Base-by-base conservation (phyloP, 1,284 basidiomycete species). In the Ganoderma lingzhi region DNA sequence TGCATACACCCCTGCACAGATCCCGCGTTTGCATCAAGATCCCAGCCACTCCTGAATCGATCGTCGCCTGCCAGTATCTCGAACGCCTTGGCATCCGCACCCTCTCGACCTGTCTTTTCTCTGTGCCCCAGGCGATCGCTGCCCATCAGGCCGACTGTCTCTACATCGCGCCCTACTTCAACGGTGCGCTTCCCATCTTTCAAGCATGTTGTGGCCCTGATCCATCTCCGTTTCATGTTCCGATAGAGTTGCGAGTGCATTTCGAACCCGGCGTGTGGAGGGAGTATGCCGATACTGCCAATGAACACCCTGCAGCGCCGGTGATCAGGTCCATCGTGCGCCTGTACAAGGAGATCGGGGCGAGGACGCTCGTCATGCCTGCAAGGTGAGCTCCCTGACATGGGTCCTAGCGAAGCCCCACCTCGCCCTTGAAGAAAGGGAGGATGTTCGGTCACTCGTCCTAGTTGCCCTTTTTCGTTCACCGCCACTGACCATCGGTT, bases 1-100 rank as follows among this genome's bases (percentile, higher is more conserved):
- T 12, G 8, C 28, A 44, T 39, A 32, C 6, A n/a, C 45, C 37
- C 32, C 39, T 58, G 15, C 59, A 35, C 67, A 86, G 84, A 65
- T 78, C 80, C 15, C 80, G 85, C 5, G 84, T 86, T 4, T 86
- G 84, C 74, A 85, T 87, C 77, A 87, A 87, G 73, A 86, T 87
- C 45, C 86, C 85, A 10, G 79, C 82, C 6, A 86, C 85, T 0
- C 83, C 85, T 1, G 82, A 85, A 73, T 82, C 82, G 2, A 75
- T 85, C 62, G 61, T 86, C 6, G 85, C 86, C 0, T 86, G 85
- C 73, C 79, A 80, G 42, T 71, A 81, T 37, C 80, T 87, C 42
- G 78, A 82, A 64, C 76, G 78, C 55, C 71, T 75, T 39, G 83
- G 83, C 15, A 85, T 87, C 48, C 79, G 84, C 65, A 87, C 85